Evolutionary conservation across 1,284 basidiomycete genomes (phyloP).

Genomic region (Ceratobasidium sp.): DNA sequence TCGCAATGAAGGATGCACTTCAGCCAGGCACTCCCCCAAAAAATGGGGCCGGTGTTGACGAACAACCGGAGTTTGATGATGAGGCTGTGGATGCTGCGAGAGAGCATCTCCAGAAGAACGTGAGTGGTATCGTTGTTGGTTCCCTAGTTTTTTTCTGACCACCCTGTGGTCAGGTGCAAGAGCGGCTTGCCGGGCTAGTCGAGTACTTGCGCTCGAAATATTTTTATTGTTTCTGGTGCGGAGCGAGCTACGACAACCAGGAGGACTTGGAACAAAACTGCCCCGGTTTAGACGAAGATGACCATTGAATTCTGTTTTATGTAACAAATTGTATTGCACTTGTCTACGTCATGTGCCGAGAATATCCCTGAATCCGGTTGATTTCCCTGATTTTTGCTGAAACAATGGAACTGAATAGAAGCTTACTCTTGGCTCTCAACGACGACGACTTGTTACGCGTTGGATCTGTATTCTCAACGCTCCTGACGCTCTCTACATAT

Average conservation of each 20-base stretch:
- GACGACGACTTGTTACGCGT: constrained; percentile 18
- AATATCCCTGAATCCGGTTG: constrained; percentile 10
- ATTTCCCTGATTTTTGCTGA: constrained; percentile 30
- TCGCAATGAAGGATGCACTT: constrained; percentile 32
- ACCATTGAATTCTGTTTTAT: constrained; percentile 59
- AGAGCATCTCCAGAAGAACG: constrained; percentile 74
- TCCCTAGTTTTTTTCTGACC: background rate
- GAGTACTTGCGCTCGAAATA: constrained; percentile 76
- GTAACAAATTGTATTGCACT: background rate
- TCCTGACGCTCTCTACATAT: constrained; percentile 14
- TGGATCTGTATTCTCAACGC: background rate
- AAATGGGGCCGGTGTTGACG: constrained; percentile 48
- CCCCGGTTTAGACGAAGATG: constrained; percentile 79
- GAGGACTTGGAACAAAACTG: constrained; percentile 74
- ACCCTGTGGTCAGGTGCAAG: constrained; percentile 64
- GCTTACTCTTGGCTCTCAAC: constrained; percentile 8
- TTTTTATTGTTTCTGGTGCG: constrained; percentile 89
- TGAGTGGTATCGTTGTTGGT: constrained; percentile 54
- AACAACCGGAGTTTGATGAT: constrained; percentile 57
- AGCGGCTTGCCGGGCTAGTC: constrained; percentile 73
- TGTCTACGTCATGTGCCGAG: constrained; percentile 29
- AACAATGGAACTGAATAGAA: constrained; percentile 37
- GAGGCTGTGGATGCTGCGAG: constrained; percentile 72
- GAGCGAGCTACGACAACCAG: constrained; percentile 71
- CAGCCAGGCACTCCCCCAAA: background rate